Evolutionary conservation across 768 basidiomycete species (phyloP), one percentile per base, ranked within the genome.

Genomic region (Phaffia australis): DNA sequence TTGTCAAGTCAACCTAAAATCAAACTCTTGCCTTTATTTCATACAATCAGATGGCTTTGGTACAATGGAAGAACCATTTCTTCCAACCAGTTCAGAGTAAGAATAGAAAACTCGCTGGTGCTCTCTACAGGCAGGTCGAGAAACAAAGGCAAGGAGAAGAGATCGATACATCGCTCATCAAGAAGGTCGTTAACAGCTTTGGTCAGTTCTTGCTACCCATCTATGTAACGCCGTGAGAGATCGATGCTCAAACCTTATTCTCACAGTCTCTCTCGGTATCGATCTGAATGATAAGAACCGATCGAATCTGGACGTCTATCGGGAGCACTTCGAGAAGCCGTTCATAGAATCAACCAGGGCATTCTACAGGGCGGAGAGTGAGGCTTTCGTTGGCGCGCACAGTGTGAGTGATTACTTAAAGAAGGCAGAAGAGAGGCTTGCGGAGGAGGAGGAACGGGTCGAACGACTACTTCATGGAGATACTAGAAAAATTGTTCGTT

Each of bases 381-480:
- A 90, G 70, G 82, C 86, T 4, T 99, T 91, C 81, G 82, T 97
- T 30, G 85, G 86, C 1, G 84, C 86, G 73, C 90, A 90, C 78
- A 87, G 83, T 65, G 86, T 97, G 59, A 88, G 89, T 16, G 94
- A 97, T 74, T 99, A 97, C 76, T 80, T 99, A 75, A 91, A 85
- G 79, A 93, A 89, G 77, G 93, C 90, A 0, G 94, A 95, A 74
- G 87, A 88, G 73, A 84, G 94, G 55, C 78, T 99, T 66, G 83
- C 84, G 65, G 93, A 99, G 76, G 94, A 99, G 73, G 90, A 94
- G 76, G 89, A 93, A 73, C 84, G 94, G 27, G 90, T 97, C 25
- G 93, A 95, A 74, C 82, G 89, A 60, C 97, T 95, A 76, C 81
- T 99, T 55, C 87, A 94, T 77, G 86, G 87, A 8, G 85, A 85